These are phyloP conservation scores for Phaeomoniella chlamydospora DNA, from an alignment of 2,329 filamentous ascomycete genomes.

Conservation along the genomic window DNA sequence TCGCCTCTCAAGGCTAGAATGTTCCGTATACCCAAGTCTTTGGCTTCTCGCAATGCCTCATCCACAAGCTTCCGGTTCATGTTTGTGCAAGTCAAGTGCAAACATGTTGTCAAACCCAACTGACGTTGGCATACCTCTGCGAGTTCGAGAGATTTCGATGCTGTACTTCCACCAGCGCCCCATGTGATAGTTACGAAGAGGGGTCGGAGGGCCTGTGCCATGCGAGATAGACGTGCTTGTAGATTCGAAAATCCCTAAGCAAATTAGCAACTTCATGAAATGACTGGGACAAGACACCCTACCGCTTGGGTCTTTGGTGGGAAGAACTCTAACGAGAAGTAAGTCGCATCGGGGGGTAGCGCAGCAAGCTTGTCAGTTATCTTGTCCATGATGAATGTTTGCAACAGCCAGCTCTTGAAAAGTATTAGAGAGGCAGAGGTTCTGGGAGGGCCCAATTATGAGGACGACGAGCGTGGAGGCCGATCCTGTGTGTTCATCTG, in stretches of 20 bases:
- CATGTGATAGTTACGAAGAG: slow-evolving; percentile 96
- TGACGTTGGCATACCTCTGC: slow-evolving; percentile 92
- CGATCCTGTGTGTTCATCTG: too few relatives aligned
- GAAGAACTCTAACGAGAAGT: slow-evolving; percentile 98
- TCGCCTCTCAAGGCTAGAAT: slow-evolving; percentile 87
- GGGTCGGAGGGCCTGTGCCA: slow-evolving; percentile 80
- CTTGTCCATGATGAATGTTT: slow-evolving; percentile 49
- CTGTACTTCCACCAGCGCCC: slow-evolving; percentile 89
- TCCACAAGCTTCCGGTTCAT: slow-evolving; percentile 83
- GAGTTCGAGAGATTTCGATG: slow-evolving; percentile 79
- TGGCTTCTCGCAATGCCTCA: slow-evolving; percentile 78
- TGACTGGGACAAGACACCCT: slow-evolving; percentile 17
- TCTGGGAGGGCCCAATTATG: too few relatives aligned
- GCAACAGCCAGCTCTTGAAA: not conserved
- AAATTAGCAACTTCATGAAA: slow-evolving; percentile 11
- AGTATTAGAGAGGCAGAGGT: too few relatives aligned
- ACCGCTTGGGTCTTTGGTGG: slow-evolving; percentile 90
- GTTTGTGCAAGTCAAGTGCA: slow-evolving; percentile 95
- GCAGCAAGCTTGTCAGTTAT: slow-evolving; percentile 93
- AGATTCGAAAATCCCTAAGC: slow-evolving; percentile 74
- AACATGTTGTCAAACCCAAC: slow-evolving; percentile 79
- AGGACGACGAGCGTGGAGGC: too few relatives aligned
- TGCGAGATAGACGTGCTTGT: slow-evolving; percentile 81
- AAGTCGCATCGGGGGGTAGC: slow-evolving; percentile 64
- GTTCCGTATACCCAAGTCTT: slow-evolving; percentile 79